Evolutionary conservation across 2,329 filamentous ascomycete genomes (phyloP).

Genomic region (Fusarium goolgardi): DNA sequence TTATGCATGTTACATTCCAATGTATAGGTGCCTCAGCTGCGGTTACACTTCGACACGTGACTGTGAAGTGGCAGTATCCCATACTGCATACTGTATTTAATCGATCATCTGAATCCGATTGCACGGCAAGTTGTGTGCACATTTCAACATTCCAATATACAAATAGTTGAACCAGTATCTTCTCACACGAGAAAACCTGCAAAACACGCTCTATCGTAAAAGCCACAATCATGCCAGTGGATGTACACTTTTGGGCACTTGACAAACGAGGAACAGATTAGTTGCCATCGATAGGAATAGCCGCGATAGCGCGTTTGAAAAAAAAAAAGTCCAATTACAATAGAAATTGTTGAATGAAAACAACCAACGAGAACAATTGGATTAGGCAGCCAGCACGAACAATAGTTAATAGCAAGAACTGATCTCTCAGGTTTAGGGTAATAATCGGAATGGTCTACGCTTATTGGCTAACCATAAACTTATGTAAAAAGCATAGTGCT

Average conservation of each 20-base stretch:
- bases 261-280: background rate
- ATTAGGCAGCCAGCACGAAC: no score
- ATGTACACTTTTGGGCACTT: background rate
- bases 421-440: conserved; percentile 20
- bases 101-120: background rate
- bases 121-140: background rate
- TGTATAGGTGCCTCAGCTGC: no score
- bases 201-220: background rate
- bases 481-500: background rate
- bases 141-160: background rate
- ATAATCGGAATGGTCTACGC: background rate
- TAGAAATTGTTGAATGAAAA: background rate
- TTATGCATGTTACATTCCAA: background rate
- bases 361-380: background rate
- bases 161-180: background rate
- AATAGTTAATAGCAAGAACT: background rate
- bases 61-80: background rate
- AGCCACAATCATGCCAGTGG: no score
- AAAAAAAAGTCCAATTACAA: background rate
- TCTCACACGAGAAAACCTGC: background rate
- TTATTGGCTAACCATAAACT: conserved; percentile 21
- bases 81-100: background rate
- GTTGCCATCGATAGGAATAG: background rate
- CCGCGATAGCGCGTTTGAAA: no score
- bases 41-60: background rate